Base-by-base conservation (phyloP, 176 grass and related monocot genomes). In the Raddia distichophylla region DNA sequence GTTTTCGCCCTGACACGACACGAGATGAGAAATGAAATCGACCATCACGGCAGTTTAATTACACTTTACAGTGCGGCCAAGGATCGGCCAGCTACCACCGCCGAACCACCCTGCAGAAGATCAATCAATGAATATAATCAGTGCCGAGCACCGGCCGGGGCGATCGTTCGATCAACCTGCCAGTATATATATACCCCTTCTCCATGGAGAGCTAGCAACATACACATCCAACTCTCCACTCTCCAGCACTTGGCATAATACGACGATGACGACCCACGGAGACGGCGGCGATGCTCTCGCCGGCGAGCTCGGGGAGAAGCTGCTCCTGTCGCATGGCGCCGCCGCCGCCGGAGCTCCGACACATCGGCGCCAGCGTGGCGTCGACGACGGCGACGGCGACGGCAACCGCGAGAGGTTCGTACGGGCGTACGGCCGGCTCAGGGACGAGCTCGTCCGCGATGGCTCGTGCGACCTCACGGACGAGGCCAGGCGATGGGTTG, bases 371-470 rank as follows among this genome's bases (percentile, higher is more conserved):
- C 14, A 15, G 6, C n/a, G 37, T 58, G 60, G 0, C 4, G 60
- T 2, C 6, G 55, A 2, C 20, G 58, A 0, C n/a, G 50, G 15
- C 12, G 65, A 65, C 20, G 45, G 46, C 12, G 65, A 65, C 20
- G 45, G 46, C 50, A 54, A 58, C 57, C 75, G 57, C 56, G 83
- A 85, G 57, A 63, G 83, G 57, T 85, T 85, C 46, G 15, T 85
- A 32, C 63, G 19, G 17, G 79, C 69, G 45, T 87, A 87, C 46
- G 62, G 52, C 17, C 85, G 85, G 6, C 85, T 87, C 45, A 67
- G 79, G 33, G 85, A 74, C 85, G 85, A 87, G 44, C 53, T 87
- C 40, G 2, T 87, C 43, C 6, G 35, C n/a, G 78, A 87, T 56
- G 50, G 60, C 22, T 56, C 85, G 32, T 87, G 69, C 62, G 78